These are phyloP conservation scores for Cladophialophora immunda DNA, from an alignment of 2,329 filamentous ascomycete species.

Conservation along the genomic window DNA sequence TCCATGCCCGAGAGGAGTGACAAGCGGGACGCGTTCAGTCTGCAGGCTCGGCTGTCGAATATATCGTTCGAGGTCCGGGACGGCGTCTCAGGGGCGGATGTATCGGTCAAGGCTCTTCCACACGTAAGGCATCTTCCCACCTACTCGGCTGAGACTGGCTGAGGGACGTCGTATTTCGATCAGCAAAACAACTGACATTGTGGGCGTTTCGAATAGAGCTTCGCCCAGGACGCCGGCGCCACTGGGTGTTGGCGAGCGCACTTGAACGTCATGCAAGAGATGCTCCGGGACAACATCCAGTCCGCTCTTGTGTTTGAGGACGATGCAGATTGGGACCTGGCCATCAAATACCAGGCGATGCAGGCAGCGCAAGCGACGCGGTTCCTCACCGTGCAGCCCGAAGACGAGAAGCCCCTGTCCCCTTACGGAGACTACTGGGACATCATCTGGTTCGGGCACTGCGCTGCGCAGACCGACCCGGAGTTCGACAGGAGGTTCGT, in stretches of 20 bases:
- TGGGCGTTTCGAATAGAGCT: constrained; percentile 18
- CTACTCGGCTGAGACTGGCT: neutral
- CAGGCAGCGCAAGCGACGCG: constrained; percentile 47
- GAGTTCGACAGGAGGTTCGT: constrained; percentile 44
- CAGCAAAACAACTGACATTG: constrained; percentile 15
- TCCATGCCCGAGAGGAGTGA: constrained; percentile 58
- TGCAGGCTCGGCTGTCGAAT: constrained; percentile 53
- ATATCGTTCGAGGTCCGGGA: constrained; percentile 33
- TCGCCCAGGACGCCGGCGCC: constrained; percentile 27
- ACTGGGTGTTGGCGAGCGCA: constrained; percentile 50
- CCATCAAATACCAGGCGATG: constrained; percentile 59
- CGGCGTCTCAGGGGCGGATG: constrained; percentile 32
- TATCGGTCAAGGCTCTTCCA: constrained; percentile 36
- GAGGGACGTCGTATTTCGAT: neutral
- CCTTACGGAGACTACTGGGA: constrained; percentile 65
- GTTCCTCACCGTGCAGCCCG: constrained; percentile 41
- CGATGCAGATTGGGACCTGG: constrained; percentile 66
- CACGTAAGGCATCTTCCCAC: constrained; percentile 20
- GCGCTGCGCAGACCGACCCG: constrained; percentile 45
- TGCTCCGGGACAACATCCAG: constrained; percentile 56
- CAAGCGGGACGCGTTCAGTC: constrained; percentile 58
- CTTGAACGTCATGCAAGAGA: constrained; percentile 49
- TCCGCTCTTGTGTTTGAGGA: constrained; percentile 65
- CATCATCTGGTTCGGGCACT: constrained; percentile 62
- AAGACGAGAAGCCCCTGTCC: constrained; percentile 43